Percentiles rank a stretch among this genome's conserved stretches.
Conservation (phyloP, 2,329 filamentous ascomycete species). For the Calonectria pteridis region DNA sequence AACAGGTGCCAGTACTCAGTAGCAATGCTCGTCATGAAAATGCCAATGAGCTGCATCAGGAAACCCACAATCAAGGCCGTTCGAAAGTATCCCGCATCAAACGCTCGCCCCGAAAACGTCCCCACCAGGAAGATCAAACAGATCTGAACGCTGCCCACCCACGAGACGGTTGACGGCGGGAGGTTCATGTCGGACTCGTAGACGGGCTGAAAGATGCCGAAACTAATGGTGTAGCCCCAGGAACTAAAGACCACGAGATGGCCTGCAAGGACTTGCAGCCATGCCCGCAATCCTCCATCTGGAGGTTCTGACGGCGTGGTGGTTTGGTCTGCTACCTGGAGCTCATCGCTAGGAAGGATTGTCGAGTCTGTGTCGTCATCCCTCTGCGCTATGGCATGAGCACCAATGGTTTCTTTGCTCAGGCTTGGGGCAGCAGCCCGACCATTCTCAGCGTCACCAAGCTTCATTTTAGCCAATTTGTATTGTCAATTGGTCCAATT, state of each 20-base stretch:
- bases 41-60: constrained; percentile 59
- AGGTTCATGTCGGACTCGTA: constrained; percentile 50
- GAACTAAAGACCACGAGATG: constrained; percentile 54
- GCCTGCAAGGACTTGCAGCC: constrained; percentile 54
- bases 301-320: constrained; percentile 41
- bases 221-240: constrained; percentile 56
- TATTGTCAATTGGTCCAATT: neutral
- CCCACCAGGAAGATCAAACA: constrained; percentile 57
- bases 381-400: neutral
- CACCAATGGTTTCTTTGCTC: neutral
- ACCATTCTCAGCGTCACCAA: neutral
- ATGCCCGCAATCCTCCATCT: constrained; percentile 53
- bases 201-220: constrained; percentile 55
- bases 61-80: constrained; percentile 50
- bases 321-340: neutral
- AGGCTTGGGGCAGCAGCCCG: neutral
- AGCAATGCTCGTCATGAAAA: constrained; percentile 59
- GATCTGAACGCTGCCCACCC: constrained; percentile 63
- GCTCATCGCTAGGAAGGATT: neutral
- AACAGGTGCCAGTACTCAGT: constrained; percentile 62
- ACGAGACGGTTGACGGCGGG: constrained; percentile 56
- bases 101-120: constrained; percentile 55
- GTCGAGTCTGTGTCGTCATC: constrained; percentile 19
- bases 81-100: constrained; percentile 57
- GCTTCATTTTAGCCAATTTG: neutral